Evolutionary conservation across 108 stramenopile species (phyloP).

Genomic region (Cylindrotheca closterium): DNA sequence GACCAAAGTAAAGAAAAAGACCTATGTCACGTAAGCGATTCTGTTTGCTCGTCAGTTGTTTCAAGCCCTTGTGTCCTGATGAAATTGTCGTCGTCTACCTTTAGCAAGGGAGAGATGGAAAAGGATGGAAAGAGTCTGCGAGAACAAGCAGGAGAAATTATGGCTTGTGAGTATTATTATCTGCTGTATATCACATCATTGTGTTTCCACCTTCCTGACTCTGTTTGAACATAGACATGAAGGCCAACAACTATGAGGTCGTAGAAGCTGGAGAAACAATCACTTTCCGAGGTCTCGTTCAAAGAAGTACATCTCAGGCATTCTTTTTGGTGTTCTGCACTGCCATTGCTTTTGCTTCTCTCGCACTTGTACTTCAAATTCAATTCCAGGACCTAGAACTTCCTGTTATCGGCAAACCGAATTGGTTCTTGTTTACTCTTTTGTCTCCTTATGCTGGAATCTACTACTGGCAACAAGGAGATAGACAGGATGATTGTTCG

Average conservation of each 20-base stretch:
- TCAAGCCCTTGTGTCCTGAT: conserved; percentile 19
- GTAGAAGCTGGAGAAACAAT: conserved; percentile 90
- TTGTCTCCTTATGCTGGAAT: conserved; percentile 92
- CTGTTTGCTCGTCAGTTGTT: background rate
- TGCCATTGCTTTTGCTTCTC: conserved; percentile 79
- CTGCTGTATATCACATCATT: background rate
- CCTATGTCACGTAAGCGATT: conserved; percentile 62
- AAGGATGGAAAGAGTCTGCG: conserved; percentile 57
- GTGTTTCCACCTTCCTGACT: background rate
- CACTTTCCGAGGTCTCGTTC: conserved; percentile 87
- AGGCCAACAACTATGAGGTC: conserved; percentile 94
- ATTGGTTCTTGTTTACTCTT: conserved; percentile 81
- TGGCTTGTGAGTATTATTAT: conserved; percentile 76
- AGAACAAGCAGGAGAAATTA: conserved; percentile 91
- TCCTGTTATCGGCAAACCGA: conserved; percentile 71
- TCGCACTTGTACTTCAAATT: conserved; percentile 89
- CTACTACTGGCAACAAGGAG: conserved; percentile 93
- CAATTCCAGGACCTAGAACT: conserved; percentile 77
- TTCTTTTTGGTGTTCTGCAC: conserved; percentile 93
- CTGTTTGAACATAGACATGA: conserved; percentile 63
- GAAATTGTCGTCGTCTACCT: too few species aligned
- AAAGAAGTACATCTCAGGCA: conserved; percentile 79
- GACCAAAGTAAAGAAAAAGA: conserved; percentile 87
- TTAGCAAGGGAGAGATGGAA: conserved; percentile 40
- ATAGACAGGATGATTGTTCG: conserved; percentile 81